A percentile compares a stretch with the other conserved stretches of the same genome.
Evolutionary conservation across 495 filamentous ascomycete genomes (phyloP).

Genomic region (Podospora anserina): DNA sequence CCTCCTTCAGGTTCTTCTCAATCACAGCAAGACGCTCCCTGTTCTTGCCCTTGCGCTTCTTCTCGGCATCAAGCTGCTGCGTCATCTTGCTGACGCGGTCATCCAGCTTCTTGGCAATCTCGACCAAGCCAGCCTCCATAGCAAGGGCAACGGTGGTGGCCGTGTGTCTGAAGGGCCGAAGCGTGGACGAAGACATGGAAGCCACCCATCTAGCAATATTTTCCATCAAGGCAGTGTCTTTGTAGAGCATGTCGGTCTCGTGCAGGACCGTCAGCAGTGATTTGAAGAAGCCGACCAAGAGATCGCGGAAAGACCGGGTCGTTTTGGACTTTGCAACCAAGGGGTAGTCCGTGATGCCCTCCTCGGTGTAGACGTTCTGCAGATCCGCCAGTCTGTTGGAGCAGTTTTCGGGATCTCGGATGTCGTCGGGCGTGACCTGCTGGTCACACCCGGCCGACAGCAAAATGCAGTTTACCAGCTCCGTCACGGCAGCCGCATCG

Average conservation of each 20-base stretch:
- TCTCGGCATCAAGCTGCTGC: constrained; percentile 72
- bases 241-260: constrained; percentile 70
- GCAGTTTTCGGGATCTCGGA: constrained; percentile 79
- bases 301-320: constrained; percentile 66
- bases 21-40: constrained; percentile 59
- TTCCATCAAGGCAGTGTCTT: constrained; percentile 69
- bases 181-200: constrained; percentile 75
- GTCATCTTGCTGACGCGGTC: constrained; percentile 67
- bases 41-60: constrained; percentile 66
- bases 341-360: constrained; percentile 86
- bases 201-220: constrained; percentile 83
- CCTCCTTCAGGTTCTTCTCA: constrained; percentile 61
- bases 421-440: constrained; percentile 70
- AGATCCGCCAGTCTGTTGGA: constrained; percentile 67
- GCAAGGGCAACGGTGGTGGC: constrained; percentile 76
- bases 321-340: constrained; percentile 75
- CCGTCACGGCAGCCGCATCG: constrained; percentile 64
- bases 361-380: constrained; percentile 74
- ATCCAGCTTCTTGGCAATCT: constrained; percentile 67
- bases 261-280: constrained; percentile 71
- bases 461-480: constrained; percentile 86
- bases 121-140: constrained; percentile 67
- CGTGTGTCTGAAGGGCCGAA: constrained; percentile 89
- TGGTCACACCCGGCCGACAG: constrained; percentile 76
- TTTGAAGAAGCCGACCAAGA: constrained; percentile 74